Percentiles rank a stretch among this genome's conserved stretches.
Evolutionary conservation across 352 stramenopile species (phyloP).

Genomic region (Pythium pectinolyticum): DNA sequence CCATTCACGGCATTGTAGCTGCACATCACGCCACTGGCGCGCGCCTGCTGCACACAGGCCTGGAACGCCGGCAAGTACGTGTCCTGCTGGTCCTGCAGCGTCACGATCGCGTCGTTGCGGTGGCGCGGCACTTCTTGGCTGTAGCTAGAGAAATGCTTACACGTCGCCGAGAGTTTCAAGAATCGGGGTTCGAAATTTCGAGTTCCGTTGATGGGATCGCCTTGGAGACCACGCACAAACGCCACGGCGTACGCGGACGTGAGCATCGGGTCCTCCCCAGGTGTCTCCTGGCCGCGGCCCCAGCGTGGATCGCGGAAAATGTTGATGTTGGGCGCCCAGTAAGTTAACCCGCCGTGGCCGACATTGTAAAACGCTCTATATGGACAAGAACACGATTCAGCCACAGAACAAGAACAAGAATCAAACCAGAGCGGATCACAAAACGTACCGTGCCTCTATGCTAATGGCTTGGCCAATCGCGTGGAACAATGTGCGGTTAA

Average conservation of each 20-base stretch:
- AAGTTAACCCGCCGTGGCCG: conserved; percentile 80
- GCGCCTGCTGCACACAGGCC: conserved; percentile 73
- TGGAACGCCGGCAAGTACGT: conserved; percentile 90
- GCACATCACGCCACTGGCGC: conserved; percentile 91
- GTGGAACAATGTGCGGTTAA: conserved; percentile 87
- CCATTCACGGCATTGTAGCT: conserved; percentile 95
- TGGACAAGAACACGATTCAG: background rate
- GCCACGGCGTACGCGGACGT: conserved; percentile 79
- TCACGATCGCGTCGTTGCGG: conserved; percentile 88
- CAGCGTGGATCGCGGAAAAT: conserved; percentile 91
- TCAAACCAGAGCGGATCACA: background rate
- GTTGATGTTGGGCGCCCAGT: conserved; percentile 94
- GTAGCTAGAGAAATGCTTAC: conserved; percentile 94
- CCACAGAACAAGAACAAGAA: background rate
- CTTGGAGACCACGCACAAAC: conserved; percentile 87
- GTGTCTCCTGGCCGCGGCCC: conserved; percentile 89
- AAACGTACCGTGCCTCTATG: conserved; percentile 59
- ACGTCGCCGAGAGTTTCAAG: conserved; percentile 82
- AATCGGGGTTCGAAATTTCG: conserved; percentile 27
- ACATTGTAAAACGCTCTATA: conserved; percentile 73
- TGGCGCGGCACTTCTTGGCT: conserved; percentile 79
- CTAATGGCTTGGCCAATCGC: conserved; percentile 74
- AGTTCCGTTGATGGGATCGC: conserved; percentile 40
- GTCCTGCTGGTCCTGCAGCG: conserved; percentile 82
- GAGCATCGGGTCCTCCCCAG: conserved; percentile 90